Percentiles rank a stretch among this genome's conserved stretches.
phyloP scores from a whole-genome alignment of 2,329 filamentous ascomycete genomes.

The Trichoderma endophyticum region DNA sequence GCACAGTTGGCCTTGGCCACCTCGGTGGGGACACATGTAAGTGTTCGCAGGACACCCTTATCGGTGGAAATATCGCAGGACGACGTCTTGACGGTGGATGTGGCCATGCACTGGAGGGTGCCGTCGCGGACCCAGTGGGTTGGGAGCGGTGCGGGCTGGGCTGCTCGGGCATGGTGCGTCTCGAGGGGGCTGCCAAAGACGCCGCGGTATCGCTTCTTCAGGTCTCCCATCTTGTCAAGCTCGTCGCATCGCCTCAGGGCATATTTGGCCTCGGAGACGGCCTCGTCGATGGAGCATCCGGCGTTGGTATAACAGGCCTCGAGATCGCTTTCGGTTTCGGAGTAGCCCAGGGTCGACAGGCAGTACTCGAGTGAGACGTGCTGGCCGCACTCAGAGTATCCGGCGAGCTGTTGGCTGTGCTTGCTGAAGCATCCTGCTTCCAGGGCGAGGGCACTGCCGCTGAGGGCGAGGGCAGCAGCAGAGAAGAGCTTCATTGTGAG shows the following conservation, averaged over 20 bases:
- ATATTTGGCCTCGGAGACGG: constrained; percentile 29
- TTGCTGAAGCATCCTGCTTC: constrained; percentile 40
- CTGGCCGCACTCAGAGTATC: constrained; percentile 43
- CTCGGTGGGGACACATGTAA: constrained; percentile 40
- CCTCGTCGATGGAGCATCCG: constrained; percentile 35
- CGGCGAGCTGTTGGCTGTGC: constrained; percentile 39
- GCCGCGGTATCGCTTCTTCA: constrained; percentile 30
- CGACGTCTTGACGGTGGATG: constrained; percentile 33
- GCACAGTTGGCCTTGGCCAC: constrained; percentile 40
- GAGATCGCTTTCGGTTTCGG: constrained; percentile 34
- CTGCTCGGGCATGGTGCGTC: constrained; percentile 17
- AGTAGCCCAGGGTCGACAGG: constrained; percentile 35
- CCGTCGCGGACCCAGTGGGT: constrained; percentile 18
- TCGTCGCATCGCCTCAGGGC: constrained; percentile 34
- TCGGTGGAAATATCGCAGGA: constrained; percentile 41
- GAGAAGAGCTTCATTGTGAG: constrained; percentile 18
- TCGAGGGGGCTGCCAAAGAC: not conserved
- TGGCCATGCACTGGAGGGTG: constrained; percentile 37
- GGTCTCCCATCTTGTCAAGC: constrained; percentile 26
- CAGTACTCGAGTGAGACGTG: constrained; percentile 42
- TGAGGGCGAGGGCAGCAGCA: constrained; percentile 29
- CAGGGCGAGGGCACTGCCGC: constrained; percentile 33
- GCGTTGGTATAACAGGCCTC: constrained; percentile 36
- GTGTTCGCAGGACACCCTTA: constrained; percentile 33
- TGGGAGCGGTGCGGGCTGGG: constrained; percentile 22